Evolutionary conservation across 306 rosid genomes (phyloP), one percentile per base, ranked within the genome.

Genomic region (Corylus americana): DNA sequence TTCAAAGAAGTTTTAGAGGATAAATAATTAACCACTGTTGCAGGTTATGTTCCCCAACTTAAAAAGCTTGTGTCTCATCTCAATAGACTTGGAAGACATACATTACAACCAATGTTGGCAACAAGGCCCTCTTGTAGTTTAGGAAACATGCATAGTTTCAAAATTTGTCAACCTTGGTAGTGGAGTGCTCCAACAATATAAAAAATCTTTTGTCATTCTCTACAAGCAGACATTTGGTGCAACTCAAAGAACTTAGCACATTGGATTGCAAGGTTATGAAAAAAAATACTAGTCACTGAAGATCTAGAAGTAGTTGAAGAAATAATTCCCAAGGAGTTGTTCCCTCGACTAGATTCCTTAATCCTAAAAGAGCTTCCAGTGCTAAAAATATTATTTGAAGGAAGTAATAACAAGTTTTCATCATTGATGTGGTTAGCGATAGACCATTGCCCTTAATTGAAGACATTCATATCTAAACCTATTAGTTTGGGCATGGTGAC

Each of bases 401-500:
- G 64, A 58, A 58, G 0, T 1, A 58, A 58, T 58, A 0, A 22
- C 2, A 22, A 0, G 3, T 22, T 58, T 22, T 35, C 2, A 58
- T 58, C 2, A 0, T 22, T 58, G 31, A 20, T 8, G 5, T 0
- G 0, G 3, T 0, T 58, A 20, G 0, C 0, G 14, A 58, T 58
- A 58, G 35, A 58, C 18, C 0, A 58, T 8, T 58, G 35, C 35
- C 14, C 64, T 58, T 8, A 58, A 58, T 22, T 58, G 11, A 22
- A 58, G 64, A n/a, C 31, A 58, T 39, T 39, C 44, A 22, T 58
- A 58, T 58, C 1, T 31, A 10, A 20, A 58, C 13, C 64, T 8
- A 0, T n/a, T n/a, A 22, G 64, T 22, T 22, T 25, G 18, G 64
- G 11, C 29, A 58, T 58, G 27, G 20, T 0, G 3, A 0, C 22